These are phyloP conservation scores for Pyricularia pennisetigena DNA, from an alignment of 2,329 filamentous ascomycete genomes.

Conservation along the genomic window DNA sequence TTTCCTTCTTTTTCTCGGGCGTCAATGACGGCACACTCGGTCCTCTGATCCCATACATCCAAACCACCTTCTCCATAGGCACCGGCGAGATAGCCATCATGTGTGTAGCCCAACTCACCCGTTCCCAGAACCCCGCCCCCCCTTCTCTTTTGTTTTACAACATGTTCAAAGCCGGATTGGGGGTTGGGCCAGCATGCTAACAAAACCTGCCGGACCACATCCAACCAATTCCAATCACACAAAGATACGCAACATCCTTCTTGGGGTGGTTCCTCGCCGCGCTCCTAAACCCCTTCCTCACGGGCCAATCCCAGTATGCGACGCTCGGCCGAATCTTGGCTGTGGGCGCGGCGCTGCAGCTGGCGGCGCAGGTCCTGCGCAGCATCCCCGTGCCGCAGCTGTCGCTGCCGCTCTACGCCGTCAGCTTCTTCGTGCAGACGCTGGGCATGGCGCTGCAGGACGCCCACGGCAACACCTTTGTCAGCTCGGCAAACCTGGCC, in stretches of 20 bases:
- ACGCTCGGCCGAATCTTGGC: constrained; percentile 46
- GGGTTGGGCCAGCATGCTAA: neutral
- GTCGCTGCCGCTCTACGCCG: constrained; percentile 44
- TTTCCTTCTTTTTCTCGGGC: constrained; percentile 57
- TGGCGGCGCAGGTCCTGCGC: constrained; percentile 42
- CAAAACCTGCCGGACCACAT: neutral
- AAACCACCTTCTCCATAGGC: constrained; percentile 10
- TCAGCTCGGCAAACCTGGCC: constrained; percentile 36
- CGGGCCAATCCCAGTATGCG: constrained; percentile 39
- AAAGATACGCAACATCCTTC: constrained; percentile 45
- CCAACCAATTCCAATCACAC: neutral
- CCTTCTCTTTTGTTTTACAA: too few species aligned
- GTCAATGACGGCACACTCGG: constrained; percentile 57
- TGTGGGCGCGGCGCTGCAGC: constrained; percentile 45
- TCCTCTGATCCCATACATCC: constrained; percentile 51
- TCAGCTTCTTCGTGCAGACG: constrained; percentile 48
- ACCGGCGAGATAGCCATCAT: constrained; percentile 23
- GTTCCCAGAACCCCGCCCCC: neutral
- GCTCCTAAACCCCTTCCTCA: constrained; percentile 32
- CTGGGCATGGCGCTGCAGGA: constrained; percentile 55
- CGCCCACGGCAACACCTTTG: constrained; percentile 52
- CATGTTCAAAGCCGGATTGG: neutral
- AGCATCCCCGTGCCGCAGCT: constrained; percentile 34
- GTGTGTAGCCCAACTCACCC: constrained; percentile 19
- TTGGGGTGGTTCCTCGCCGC: constrained; percentile 50